Evolutionary conservation across 169 alveolate genomes (phyloP).

Genomic region (Babesia caballi): DNA sequence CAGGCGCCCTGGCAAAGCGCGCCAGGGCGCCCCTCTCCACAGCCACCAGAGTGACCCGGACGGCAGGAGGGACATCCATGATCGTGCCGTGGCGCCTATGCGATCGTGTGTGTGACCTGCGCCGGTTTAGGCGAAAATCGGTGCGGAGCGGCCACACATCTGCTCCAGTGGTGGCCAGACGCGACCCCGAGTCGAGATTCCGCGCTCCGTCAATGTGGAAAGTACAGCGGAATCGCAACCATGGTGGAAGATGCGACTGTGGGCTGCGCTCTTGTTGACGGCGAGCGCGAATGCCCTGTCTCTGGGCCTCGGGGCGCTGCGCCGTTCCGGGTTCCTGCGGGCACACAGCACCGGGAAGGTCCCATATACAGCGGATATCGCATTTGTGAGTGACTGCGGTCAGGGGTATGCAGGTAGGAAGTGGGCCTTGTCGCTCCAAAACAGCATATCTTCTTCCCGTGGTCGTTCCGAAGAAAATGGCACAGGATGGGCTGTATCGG

Average conservation of each 20-base stretch:
- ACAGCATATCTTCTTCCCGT: too few relatives aligned
- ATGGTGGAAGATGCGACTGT: constrained; percentile 39
- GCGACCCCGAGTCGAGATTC: too few relatives aligned
- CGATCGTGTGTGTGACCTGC: constrained; percentile 7
- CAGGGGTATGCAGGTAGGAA: too few relatives aligned
- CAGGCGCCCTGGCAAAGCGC: constrained; percentile 10
- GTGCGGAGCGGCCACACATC: background rate
- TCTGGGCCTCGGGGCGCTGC: background rate
- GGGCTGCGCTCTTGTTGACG: constrained; percentile 31
- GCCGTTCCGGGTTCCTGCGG: background rate
- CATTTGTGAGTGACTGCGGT: background rate
- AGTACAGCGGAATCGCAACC: background rate
- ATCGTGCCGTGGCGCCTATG: too few relatives aligned
- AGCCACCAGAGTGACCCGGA: background rate
- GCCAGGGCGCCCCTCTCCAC: background rate
- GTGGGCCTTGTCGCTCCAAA: too few relatives aligned
- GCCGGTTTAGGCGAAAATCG: background rate
- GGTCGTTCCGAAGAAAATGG: too few relatives aligned
- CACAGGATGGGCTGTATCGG: too few relatives aligned
- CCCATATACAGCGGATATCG: background rate
- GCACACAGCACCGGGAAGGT: background rate
- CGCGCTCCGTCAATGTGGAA: background rate
- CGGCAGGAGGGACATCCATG: constrained; percentile 54
- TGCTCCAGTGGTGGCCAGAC: background rate
- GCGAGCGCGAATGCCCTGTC: constrained; percentile 8